Percentiles rank a stretch among this genome's conserved stretches.
Evolutionary conservation across 345 rosid genomes (phyloP).

Genomic region (Microthlaspi erraticum): DNA sequence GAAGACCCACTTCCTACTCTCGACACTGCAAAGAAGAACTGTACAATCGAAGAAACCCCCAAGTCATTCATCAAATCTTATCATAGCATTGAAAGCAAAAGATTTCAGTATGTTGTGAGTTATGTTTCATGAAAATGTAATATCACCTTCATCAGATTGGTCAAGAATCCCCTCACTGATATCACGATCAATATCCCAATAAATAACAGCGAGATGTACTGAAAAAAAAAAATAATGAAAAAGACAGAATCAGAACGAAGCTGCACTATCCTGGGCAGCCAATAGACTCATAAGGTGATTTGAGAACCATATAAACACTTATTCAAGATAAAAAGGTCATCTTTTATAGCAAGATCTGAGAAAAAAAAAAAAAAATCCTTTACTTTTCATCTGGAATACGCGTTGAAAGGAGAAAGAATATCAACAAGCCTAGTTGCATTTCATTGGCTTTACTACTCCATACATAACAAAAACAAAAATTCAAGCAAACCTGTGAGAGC

Average conservation of each 20-base stretch:
- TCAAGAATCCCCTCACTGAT: slow-evolving; percentile 94
- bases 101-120: slow-evolving; percentile 25
- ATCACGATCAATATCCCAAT: slow-evolving; percentile 92
- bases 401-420: slow-evolving; percentile 9
- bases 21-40: slow-evolving; percentile 99
- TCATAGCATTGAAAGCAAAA: slow-evolving; percentile 23
- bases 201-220: slow-evolving; percentile 92
- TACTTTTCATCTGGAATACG: slow-evolving; percentile 12
- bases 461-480: neutral
- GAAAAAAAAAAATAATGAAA: slow-evolving; percentile 44
- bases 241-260: slow-evolving; percentile 20
- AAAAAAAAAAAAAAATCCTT: slow-evolving; percentile 5
- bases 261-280: slow-evolving; percentile 9
- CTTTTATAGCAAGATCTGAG: neutral
- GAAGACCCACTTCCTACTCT: slow-evolving; percentile 99
- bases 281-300: neutral
- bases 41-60: slow-evolving; percentile 31
- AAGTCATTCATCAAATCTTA: slow-evolving; percentile 27
- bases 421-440: slow-evolving; percentile 7
- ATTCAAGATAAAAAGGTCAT: neutral
- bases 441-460: slow-evolving; percentile 8
- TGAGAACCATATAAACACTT: neutral
- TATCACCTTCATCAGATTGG: slow-evolving; percentile 91
- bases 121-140: slow-evolving; percentile 9
- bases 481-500: slow-evolving; percentile 78